Evolutionary conservation across 2,329 filamentous ascomycete genomes (phyloP).

Genomic region (Hypoxylon sp.): DNA sequence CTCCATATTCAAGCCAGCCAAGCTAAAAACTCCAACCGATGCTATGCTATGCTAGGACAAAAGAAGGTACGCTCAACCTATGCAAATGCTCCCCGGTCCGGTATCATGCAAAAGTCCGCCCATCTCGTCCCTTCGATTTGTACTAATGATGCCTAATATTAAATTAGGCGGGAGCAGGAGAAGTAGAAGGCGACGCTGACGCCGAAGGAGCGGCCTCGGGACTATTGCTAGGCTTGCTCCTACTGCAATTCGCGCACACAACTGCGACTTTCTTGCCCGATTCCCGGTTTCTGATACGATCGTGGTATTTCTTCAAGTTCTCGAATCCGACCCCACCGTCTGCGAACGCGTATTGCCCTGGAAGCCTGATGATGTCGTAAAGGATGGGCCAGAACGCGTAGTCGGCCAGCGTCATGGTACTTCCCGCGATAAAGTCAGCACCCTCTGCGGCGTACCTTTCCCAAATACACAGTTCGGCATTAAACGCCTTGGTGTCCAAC

Average conservation of each 20-base stretch:
- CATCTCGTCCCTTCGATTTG: background rate
- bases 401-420: conserved; percentile 62
- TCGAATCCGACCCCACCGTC: conserved; percentile 50
- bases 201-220: background rate
- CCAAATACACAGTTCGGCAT: conserved; percentile 58
- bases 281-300: conserved; percentile 44
- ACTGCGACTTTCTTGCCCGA: conserved; percentile 21
- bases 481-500: conserved; percentile 45
- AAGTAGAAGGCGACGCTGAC: background rate
- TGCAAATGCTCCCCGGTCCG: conserved; percentile 11
- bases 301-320: conserved; percentile 58
- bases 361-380: conserved; percentile 57
- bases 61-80: background rate
- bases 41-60: conserved; percentile 13
- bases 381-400: conserved; percentile 71
- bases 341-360: conserved; percentile 13
- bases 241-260: background rate
- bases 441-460: conserved; percentile 55
- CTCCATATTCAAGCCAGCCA: background rate
- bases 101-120: conserved; percentile 8
- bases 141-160: background rate
- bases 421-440: conserved; percentile 62
- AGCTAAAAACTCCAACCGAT: conserved; percentile 4
- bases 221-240: conserved; percentile 10
- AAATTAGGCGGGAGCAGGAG: background rate